Base-by-base conservation (phyloP, 2,329 filamentous ascomycete genomes). In the Aphanocladium album region DNA sequence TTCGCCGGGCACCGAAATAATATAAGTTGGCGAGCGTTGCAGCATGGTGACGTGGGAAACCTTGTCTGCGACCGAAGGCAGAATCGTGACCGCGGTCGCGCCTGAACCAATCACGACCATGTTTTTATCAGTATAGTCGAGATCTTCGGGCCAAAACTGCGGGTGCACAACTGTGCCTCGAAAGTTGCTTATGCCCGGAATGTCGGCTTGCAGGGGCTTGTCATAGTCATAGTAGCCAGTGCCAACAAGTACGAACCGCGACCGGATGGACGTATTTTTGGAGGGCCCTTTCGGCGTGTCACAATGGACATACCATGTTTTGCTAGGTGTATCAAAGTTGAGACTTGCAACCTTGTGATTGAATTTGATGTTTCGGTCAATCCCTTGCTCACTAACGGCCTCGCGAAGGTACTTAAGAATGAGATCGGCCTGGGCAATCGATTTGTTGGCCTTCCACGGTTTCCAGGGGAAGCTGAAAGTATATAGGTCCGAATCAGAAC, bases 81-180 rank as follows among this genome's bases (percentile, higher is more conserved):
- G 71, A 1, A 89, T 74, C 0, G 87, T 89, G 43, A 90, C 76
- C 2, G 87, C 85, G 0, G 88, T 89, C 1, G 88, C 88, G 17
- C 87, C 87, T 41, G 79, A 83, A 23, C 89, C 89, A 62, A 90
- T 83, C 60, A 89, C 77, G 49, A 89, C 83, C 27, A 90, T 76
- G 21, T 83, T 80, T 69, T 90, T 89, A 71, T 79, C 75, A 17
- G 77, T 74, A 71, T 88, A 89, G 68, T 90, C 84, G 45, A 88
- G 76, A 60, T 87, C 78, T 60, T 86, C 77, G 0, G 88, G 88
- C 87, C 88, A 90, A 74, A 89, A 90, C 66, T 91, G 89, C 1
- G 89, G 88, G 64, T 91, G 88, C 2, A 89, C 77, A 17, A 85
- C 74, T 43, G 62, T 65, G 47, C 76, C 78, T 16, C 67, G 21